Conservation (phyloP, 768 basidiomycete genomes). For the Termitomyces eurrhizus region DNA sequence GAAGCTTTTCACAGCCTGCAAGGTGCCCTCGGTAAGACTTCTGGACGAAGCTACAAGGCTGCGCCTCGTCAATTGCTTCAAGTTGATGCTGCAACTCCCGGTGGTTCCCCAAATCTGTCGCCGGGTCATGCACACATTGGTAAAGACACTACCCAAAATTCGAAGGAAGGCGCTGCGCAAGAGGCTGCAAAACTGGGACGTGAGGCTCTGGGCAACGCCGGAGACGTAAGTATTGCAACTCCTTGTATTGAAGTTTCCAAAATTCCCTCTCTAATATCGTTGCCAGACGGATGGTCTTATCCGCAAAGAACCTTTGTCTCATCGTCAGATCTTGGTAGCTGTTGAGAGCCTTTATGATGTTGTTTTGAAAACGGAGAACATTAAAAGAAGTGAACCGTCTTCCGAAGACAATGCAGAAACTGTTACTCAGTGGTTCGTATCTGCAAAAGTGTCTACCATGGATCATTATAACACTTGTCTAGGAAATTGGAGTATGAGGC, state of each 20-base stretch:
- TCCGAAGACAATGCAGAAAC: constrained; percentile 52
- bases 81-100: constrained; percentile 56
- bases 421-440: constrained; percentile 41
- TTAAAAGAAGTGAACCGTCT: constrained; percentile 72
- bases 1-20: constrained; percentile 74
- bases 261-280: neutral
- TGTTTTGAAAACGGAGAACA: constrained; percentile 80
- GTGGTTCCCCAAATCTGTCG: constrained; percentile 40
- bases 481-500: constrained; percentile 59
- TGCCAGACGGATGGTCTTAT: constrained; percentile 58
- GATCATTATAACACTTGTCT: neutral
- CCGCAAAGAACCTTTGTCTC: constrained; percentile 69
- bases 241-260: neutral
- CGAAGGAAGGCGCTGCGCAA: constrained; percentile 55
- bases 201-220: constrained; percentile 62
- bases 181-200: constrained; percentile 75
- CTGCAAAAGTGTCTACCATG: neutral
- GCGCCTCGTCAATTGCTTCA: constrained; percentile 96
- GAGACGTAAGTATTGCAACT: constrained; percentile 36
- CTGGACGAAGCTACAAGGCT: constrained; percentile 89
- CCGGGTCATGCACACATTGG: constrained; percentile 49
- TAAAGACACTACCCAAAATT: constrained; percentile 38
- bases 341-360: constrained; percentile 86
- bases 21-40: constrained; percentile 93
- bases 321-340: constrained; percentile 71